Evolutionary conservation across 73 alveolate species (phyloP), one percentile per base, ranked within the genome.

Genomic region (Paramecium pentaurelia): DNA sequence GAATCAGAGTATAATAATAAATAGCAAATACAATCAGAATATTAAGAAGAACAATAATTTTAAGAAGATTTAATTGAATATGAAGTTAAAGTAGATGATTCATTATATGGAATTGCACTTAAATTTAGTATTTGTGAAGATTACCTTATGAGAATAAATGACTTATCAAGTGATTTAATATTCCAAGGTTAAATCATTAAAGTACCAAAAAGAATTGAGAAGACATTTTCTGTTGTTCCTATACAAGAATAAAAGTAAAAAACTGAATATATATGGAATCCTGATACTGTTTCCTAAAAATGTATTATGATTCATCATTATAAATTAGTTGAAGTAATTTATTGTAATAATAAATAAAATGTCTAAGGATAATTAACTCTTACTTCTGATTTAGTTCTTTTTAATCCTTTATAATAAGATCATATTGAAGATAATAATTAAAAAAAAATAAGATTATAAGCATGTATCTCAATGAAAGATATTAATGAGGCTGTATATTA

Each of bases 401-500:
- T 80, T 80, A 64, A 80, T 49, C 91, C 91, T 32, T 0, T 14
- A 45, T 22, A 80, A 25, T 80, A 44, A 80, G 91, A 45, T 22
- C 47, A 80, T 18, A n/a, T 22, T 2, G 44, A 45, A 42, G 38
- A 80, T 16, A 42, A 80, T 16, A 42, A 80, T 45, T 20, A 80
- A 47, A 80, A 49, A 6, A 44, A 80, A n/a, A 18, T 18, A 45
- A 73, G 91, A 49, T 80, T 32, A 20, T 8, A 80, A 14, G 27
- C 75, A n/a, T 80, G 91, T 27, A 80, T 80, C 28, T 80, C 91
- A 42, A 80, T 80, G 91, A 8, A 20, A 45, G 91, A 80, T 36
- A 80, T 80, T 25, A 80, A 80, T 80, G 91, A 80, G 30, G 91
- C 73, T 20, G 91, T 80, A 10, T 80, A 80, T 80, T 80, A 45